These are phyloP conservation scores for Globisporangium acanthophoron DNA, from an alignment of 352 stramenopile species.

Conservation along the genomic window DNA sequence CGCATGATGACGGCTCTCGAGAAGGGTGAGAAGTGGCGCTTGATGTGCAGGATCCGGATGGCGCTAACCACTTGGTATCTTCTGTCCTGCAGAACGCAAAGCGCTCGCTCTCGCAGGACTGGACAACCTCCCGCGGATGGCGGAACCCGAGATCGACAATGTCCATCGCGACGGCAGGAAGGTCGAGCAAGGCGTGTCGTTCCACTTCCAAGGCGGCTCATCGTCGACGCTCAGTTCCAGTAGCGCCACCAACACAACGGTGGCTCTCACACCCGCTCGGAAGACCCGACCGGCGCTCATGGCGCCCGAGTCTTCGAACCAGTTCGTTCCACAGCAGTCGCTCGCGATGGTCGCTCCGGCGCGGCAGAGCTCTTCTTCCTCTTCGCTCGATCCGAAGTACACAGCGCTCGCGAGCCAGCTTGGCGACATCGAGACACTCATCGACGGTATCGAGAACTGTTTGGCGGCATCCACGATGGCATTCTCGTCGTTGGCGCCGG, in stretches of 20 bases:
- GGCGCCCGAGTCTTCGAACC: slow-evolving; percentile 6
- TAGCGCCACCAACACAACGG: slow-evolving; percentile 12
- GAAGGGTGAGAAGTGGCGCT: slow-evolving; percentile 9
- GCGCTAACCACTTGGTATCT: neutral
- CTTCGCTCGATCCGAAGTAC: slow-evolving; percentile 25
- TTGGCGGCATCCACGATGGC: slow-evolving; percentile 29
- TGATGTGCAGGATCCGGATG: neutral
- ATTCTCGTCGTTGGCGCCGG: slow-evolving; percentile 32
- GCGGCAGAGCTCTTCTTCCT: slow-evolving; percentile 4
- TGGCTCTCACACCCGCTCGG: neutral
- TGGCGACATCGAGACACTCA: slow-evolving; percentile 51
- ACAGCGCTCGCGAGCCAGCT: slow-evolving; percentile 35
- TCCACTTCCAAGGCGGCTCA: slow-evolving; percentile 47
- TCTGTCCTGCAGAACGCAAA: slow-evolving; percentile 15
- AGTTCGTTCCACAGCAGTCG: slow-evolving; percentile 2
- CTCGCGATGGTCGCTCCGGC: slow-evolving; percentile 15
- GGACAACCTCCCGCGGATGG: slow-evolving; percentile 11
- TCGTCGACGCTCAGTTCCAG: slow-evolving; percentile 5
- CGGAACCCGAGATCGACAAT: slow-evolving; percentile 20
- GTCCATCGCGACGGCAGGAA: slow-evolving; percentile 1
- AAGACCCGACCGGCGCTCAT: slow-evolving; percentile 12
- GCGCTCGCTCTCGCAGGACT: neutral
- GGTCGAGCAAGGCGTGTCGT: slow-evolving; percentile 28
- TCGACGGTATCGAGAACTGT: slow-evolving; percentile 47
- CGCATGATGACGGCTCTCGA: slow-evolving; percentile 35